Evolutionary conservation across 768 basidiomycete genomes (phyloP).

Genomic region (Phylloporus rhodoxanthus): DNA sequence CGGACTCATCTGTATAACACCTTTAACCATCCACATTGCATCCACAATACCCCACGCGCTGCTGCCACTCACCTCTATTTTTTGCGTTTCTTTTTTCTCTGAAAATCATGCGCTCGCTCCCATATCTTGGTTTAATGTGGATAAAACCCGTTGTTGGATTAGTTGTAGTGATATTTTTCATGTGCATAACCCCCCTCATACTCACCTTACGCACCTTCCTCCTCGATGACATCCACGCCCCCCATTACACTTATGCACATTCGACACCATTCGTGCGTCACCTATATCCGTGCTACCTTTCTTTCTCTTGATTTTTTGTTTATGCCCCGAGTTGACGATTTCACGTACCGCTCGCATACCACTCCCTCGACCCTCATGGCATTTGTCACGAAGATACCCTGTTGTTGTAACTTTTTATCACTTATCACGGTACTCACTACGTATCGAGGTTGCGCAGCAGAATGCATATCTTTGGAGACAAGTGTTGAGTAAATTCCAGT

Average conservation of each 20-base stretch:
- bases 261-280: constrained; percentile 18
- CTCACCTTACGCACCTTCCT: constrained; percentile 20
- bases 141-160: constrained; percentile 34
- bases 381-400: constrained; percentile 33
- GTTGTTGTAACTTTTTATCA: constrained; percentile 28
- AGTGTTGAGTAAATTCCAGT: not conserved
- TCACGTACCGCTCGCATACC: constrained; percentile 21
- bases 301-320: constrained; percentile 10
- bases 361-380: constrained; percentile 7
- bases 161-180: constrained; percentile 29
- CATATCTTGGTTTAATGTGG: constrained; percentile 30
- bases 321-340: constrained; percentile 30
- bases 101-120: constrained; percentile 16
- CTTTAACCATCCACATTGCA: constrained; percentile 17
- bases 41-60: constrained; percentile 27
- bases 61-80: constrained; percentile 23
- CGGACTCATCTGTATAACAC: constrained; percentile 31
- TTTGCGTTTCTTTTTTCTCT: not conserved
- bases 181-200: constrained; percentile 26
- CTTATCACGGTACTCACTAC: constrained; percentile 22
- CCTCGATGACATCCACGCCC: constrained; percentile 7
- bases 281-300: constrained; percentile 8
- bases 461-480: constrained; percentile 33
- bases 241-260: constrained; percentile 2
- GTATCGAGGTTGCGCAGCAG: constrained; percentile 33